phyloP scores from a whole-genome alignment of 202 grass and related monocot genomes.

The Schoenoplectus triqueter region DNA sequence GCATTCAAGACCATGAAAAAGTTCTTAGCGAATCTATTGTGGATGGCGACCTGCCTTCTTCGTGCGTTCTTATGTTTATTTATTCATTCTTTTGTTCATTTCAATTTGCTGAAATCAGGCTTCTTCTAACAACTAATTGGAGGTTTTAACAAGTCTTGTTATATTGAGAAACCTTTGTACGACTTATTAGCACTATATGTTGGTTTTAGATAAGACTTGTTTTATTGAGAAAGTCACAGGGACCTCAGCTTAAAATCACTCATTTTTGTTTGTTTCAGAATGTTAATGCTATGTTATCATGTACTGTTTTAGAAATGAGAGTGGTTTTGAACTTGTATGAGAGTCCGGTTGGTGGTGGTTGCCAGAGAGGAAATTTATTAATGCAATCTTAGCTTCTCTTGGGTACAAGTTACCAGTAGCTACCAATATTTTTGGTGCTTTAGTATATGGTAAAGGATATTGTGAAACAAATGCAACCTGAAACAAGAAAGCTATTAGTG shows the following conservation, averaged over 20 bases:
- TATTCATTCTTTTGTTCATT: constrained; percentile 22
- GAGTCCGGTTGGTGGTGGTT: constrained; percentile 1
- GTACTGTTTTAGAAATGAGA: not conserved
- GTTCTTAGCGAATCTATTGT: constrained; percentile 87
- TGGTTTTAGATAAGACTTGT: not conserved
- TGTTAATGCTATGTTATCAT: constrained; percentile 3
- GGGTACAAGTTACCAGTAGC: not conserved
- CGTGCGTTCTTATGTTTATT: constrained; percentile 60
- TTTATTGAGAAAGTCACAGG: not conserved
- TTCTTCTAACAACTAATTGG: not conserved
- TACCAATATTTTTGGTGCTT: not conserved
- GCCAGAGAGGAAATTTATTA: constrained; percentile 5
- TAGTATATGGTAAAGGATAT: not conserved
- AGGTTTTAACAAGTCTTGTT: not conserved
- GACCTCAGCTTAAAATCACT: not conserved
- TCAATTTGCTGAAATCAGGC: constrained; percentile 14
- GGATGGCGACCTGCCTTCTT: constrained; percentile 80
- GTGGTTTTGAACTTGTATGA: not conserved
- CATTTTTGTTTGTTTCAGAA: not conserved
- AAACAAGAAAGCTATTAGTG: not conserved
- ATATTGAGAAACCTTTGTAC: not conserved
- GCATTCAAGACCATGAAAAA: constrained; percentile 94
- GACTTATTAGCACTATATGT: not conserved
- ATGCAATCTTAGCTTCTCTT: not conserved
- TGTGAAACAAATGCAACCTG: constrained; percentile 12